These are phyloP conservation scores for Ormosia semicastrata DNA, from an alignment of 306 rosid genomes.

Conservation along the genomic window DNA sequence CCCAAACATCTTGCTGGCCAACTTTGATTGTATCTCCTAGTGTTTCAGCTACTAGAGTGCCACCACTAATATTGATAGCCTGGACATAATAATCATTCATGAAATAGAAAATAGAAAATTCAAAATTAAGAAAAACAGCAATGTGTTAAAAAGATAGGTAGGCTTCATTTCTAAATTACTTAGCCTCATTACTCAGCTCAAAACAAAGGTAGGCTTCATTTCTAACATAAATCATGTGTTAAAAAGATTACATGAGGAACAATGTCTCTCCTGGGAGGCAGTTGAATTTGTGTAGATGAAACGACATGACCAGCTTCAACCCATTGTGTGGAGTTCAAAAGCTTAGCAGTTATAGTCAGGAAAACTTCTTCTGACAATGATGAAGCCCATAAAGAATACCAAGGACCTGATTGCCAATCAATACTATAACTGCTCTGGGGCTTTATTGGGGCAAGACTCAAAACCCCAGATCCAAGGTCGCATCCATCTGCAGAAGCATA, in stretches of 20 bases:
- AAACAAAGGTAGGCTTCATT: background rate
- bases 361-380: constrained; percentile 63
- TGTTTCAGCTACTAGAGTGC: constrained; percentile 44
- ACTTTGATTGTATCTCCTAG: constrained; percentile 59
- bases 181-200: background rate
- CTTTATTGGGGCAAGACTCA: constrained; percentile 57
- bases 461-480: constrained; percentile 64
- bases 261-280: constrained; percentile 59
- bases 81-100: constrained; percentile 36
- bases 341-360: constrained; percentile 59
- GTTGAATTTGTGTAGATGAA: constrained; percentile 79
- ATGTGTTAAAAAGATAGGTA: too few relatives aligned
- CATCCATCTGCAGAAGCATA: constrained; percentile 70
- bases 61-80: constrained; percentile 52
- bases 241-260: constrained; percentile 54
- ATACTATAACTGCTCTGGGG: constrained; percentile 59
- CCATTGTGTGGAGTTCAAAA: constrained; percentile 68
- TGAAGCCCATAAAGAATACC: constrained; percentile 66
- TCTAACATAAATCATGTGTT: background rate
- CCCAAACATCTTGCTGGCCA: constrained; percentile 64
- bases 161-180: background rate
- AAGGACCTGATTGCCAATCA: constrained; percentile 73
- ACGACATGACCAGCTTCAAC: constrained; percentile 79
- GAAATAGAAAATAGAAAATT: constrained; percentile 4
- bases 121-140: background rate